phyloP scores from a whole-genome alignment of 108 stramenopile genomes.

The Skeletonema grethae region DNA sequence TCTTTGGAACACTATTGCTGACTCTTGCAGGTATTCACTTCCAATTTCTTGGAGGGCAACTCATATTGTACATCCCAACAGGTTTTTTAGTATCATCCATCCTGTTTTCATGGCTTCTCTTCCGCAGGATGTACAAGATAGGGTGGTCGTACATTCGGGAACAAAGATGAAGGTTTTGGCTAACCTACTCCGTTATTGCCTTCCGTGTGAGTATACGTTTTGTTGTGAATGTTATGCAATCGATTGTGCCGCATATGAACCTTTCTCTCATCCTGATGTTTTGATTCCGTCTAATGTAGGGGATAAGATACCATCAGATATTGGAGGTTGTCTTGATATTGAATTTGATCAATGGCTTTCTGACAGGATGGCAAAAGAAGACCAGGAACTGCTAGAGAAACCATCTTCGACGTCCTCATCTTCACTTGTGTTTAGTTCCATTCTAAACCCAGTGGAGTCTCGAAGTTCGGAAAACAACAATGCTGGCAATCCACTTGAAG shows the following conservation, averaged over 20 bases:
- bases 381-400: not conserved
- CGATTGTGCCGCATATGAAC: not conserved
- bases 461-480: not conserved
- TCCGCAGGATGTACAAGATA: slow-evolving; percentile 38
- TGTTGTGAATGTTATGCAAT: not conserved
- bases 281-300: not conserved
- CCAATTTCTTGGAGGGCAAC: slow-evolving; percentile 35
- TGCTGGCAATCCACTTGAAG: not conserved
- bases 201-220: slow-evolving; percentile 15
- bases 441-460: not conserved
- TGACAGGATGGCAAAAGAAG: slow-evolving; percentile 44
- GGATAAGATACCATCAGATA: slow-evolving; percentile 37
- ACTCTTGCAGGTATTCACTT: slow-evolving; percentile 34
- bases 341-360: slow-evolving; percentile 40
- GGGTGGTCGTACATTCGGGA: slow-evolving; percentile 38
- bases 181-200: slow-evolving; percentile 34
- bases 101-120: slow-evolving; percentile 41
- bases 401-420: not conserved
- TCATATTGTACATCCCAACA: slow-evolving; percentile 41
- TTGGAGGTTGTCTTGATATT: slow-evolving; percentile 38
- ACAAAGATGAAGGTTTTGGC: slow-evolving; percentile 47
- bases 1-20: slow-evolving; percentile 36
- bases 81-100: slow-evolving; percentile 44
- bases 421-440: not conserved
- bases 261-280: not conserved